Base-by-base conservation (phyloP, 2,329 filamentous ascomycete genomes). In the Fusarium caatingaense region DNA sequence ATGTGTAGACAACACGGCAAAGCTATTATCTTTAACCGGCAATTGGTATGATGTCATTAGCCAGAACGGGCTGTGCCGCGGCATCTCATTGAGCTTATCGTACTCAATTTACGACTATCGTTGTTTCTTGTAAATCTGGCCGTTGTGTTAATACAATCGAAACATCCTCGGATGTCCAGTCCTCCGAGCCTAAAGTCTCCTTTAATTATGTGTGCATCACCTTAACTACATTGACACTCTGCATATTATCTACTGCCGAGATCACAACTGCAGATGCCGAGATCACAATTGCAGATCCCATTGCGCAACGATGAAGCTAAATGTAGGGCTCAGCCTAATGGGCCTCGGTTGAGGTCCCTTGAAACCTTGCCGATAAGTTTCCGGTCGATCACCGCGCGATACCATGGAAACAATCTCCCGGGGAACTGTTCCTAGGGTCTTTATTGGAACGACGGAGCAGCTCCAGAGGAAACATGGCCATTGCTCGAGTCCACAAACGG, bases 21-120 rank as follows among this genome's bases (percentile, higher is more conserved):
- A 6, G 11, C 11, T 7, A 7, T 28, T 12, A 12, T 11, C 12
- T 11, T 28, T 5, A 12, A 28, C 28, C 11, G 6, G 28, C 6
- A 28, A 13, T 6, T 13, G 11, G 10, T 6, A 13, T 28, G 11
- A 28, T 13, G 28, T 28, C 28, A 28, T 28, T 13, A 28, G 6
- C 28, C 28, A 28, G 11, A 28, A 13, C 13, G 28, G 28, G 28
- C 5, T 28, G 28, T 28, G 28, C 28, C 28, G 28, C 28, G 28
- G 28, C 10, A 6, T n/a, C 5, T 12, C 34, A n/a, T 37, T n/a
- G 12, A 37, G 10, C 18, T 37, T 37, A 12, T 7, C 10, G 18
- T 11, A 13, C 11, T 28, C 6, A 37, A n/a, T n/a, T 0, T 12
- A 11, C 0, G 2, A n/a, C 34, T n/a, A 12, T 7, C 18, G 6